Conservation (phyloP, 78 protist species). For the Isochrysis galbana region DNA sequence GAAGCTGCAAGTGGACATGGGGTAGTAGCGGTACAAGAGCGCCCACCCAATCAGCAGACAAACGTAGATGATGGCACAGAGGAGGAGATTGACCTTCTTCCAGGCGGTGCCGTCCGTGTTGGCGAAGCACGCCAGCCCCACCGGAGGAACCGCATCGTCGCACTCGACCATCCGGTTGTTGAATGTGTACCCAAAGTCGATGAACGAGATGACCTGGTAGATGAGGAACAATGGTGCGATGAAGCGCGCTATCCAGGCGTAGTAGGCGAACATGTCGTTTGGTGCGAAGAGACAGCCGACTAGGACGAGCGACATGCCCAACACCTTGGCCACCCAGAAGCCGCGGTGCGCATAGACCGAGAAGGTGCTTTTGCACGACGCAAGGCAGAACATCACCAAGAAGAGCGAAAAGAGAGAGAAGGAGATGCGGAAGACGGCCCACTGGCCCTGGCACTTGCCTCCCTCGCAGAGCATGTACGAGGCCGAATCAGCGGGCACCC, state of each 20-base stretch:
- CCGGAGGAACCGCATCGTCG: not conserved
- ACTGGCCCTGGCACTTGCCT: not conserved
- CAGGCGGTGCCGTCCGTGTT: not conserved
- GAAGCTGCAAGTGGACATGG: not conserved
- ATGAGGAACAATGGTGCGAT: not conserved
- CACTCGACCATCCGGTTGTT: not conserved
- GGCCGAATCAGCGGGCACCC: not conserved
- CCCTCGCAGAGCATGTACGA: not conserved
- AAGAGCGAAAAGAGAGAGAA: not conserved
- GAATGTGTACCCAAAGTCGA: not conserved
- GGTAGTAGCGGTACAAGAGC: not conserved
- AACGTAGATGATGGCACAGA: not conserved
- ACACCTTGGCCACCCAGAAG: not conserved
- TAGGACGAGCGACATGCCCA: not conserved
- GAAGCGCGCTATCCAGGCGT: not conserved
- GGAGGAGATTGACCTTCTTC: not conserved
- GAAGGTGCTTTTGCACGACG: not conserved
- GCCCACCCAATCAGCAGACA: not conserved
- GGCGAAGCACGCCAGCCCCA: not conserved
- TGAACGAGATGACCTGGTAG: not conserved
- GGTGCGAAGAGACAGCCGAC: not conserved
- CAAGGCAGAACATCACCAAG: not conserved
- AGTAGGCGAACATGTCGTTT: slow-evolving; percentile 12
- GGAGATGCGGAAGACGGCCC: slow-evolving; percentile 14
- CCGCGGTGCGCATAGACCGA: not conserved